These are phyloP conservation scores for Eucalyptus leucophloia DNA, from an alignment of 345 rosid species.

Conservation along the genomic window DNA sequence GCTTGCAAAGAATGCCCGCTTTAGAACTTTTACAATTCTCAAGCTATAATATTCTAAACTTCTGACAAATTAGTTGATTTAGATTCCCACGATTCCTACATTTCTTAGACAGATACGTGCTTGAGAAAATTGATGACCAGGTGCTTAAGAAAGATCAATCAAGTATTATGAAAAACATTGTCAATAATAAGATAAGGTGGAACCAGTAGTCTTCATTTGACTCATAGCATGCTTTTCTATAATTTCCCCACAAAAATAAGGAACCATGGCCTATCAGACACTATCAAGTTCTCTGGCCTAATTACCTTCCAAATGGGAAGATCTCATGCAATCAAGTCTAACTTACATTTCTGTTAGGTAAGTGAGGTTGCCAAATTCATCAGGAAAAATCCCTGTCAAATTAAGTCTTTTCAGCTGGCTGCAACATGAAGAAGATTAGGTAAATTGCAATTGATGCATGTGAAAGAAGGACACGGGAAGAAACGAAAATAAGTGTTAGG, in stretches of 20 bases:
- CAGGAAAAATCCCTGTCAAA: conserved; percentile 51
- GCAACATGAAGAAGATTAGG: not conserved
- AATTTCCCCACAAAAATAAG: not conserved
- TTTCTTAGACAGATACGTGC: not conserved
- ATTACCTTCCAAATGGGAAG: not conserved
- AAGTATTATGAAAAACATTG: not conserved
- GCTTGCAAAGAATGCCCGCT: not conserved
- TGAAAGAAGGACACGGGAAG: not conserved
- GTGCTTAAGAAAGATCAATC: not conserved
- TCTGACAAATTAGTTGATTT: not conserved
- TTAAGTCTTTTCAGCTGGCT: conserved; percentile 41
- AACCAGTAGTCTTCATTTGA: too few species aligned
- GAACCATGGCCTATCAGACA: not conserved
- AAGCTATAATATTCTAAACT: not conserved
- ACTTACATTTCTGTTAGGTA: conserved; percentile 45
- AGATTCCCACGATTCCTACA: not conserved
- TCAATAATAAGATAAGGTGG: not conserved
- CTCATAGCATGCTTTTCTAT: not conserved
- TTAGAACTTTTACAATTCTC: not conserved
- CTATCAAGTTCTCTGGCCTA: not conserved
- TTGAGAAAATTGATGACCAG: not conserved
- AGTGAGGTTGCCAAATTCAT: conserved; percentile 51
- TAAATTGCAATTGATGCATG: not conserved
- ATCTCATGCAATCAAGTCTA: not conserved
- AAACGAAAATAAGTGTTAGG: accelerated